phyloP scores from a whole-genome alignment of 1,139 yeast species.

The Saccharomyces uvarum region DNA sequence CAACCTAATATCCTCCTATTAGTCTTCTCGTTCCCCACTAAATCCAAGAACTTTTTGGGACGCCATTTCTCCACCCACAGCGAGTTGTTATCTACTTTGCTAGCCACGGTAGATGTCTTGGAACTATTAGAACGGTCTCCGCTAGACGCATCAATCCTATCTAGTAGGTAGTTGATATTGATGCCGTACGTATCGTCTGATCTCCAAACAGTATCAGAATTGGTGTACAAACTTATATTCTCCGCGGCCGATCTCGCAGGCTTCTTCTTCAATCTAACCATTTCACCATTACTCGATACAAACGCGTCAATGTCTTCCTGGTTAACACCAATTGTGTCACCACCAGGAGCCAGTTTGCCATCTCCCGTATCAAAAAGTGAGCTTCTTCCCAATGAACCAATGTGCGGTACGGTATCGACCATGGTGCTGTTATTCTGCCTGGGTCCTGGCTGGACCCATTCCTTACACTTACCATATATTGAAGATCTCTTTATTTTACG shows the following conservation, averaged over 20 bases:
- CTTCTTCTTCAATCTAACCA: slow-evolving; percentile 2
- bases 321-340: neutral
- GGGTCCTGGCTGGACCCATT: neutral
- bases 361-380: slow-evolving; percentile 10
- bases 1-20: slow-evolving; percentile 68
- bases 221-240: neutral
- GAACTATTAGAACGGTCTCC: neutral
- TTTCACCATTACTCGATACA: neutral
- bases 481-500: neutral
- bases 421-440: neutral
- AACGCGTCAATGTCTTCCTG: slow-evolving; percentile 1
- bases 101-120: neutral
- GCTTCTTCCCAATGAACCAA: slow-evolving; percentile 7
- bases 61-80: slow-evolving; percentile 82
- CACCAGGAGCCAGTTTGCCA: neutral
- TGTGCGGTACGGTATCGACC: neutral
- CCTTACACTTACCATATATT: neutral
- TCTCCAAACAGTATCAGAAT: slow-evolving; percentile 15
- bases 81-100: slow-evolving; percentile 5
- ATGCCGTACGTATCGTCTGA: slow-evolving; percentile 33
- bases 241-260: neutral
- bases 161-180: slow-evolving; percentile 32
- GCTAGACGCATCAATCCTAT: slow-evolving; percentile 24
- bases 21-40: slow-evolving; percentile 71
- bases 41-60: slow-evolving; percentile 65